Base-by-base conservation (phyloP, 1,139 yeast genomes). In the Pichia terricola region DNA sequence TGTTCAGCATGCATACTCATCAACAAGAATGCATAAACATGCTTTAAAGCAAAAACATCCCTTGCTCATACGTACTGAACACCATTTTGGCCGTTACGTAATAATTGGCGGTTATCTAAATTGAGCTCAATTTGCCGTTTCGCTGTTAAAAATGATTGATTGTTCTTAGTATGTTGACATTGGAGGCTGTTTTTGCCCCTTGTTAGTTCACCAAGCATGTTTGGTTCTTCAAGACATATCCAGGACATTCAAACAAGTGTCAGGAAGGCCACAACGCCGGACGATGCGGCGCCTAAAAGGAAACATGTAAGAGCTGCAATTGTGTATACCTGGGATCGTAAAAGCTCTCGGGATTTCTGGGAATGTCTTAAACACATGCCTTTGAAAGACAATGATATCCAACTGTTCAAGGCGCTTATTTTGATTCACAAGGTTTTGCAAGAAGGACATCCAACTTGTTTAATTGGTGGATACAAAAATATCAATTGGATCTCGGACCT, bases 281-380 rank as follows among this genome's bases (percentile, higher is more conserved):
- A 88, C 37, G 96, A 89, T 58, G 76, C 84, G 3, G 95, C 97
- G 0, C 96, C 98, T 1, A 91, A 91, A 62, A 73, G 97, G 56
- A 91, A 91, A 62, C 98, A 91, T 64, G 97, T 91, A 8, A 69
- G 91, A 56, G 89, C 95, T 3, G 87, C 96, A 67, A 88, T 88
- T 50, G 95, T 91, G 35, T 88, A 81, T 63, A 86, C 96, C 3
- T 89, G 97, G 96, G 98, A 91, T 62, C 94, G 87, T 57, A 84
- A 85, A 60, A 80, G 88, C 42, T 81, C 95, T 4, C 72, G 79
- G 50, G 86, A 88, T 4, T 87, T 89, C 59, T 87, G 95, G 95
- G 81, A 84, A 55, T 81, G 83, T 2, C 71, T 91, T 53, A 87
- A 85, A 61, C 67, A 83, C 41, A 80, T 81, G 54, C 95, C 96